A percentile compares a stretch with the other conserved stretches of the same genome.
These are phyloP conservation scores for Kernera saxatilis DNA, from an alignment of 345 rosid species.

Conservation along the genomic window DNA sequence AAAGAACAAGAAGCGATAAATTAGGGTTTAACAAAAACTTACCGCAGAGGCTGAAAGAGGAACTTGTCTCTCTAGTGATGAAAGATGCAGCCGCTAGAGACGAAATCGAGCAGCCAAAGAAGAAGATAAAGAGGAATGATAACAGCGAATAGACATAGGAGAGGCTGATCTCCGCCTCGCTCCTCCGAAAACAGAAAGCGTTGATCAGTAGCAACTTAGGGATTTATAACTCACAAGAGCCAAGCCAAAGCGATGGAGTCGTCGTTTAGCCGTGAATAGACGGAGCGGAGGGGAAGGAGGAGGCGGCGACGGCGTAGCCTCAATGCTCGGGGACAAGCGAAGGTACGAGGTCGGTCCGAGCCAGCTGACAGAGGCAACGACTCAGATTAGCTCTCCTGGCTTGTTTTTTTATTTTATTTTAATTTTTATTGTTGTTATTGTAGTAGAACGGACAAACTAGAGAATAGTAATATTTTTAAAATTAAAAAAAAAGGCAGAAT, in stretches of 20 bases:
- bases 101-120: constrained; percentile 5
- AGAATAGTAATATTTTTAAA: background rate
- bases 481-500: background rate
- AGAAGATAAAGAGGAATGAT: background rate
- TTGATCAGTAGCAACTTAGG: constrained; percentile 25
- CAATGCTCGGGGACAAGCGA: constrained; percentile 7
- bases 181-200: constrained; percentile 5
- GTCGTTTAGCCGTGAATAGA: constrained; percentile 9
- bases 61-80: constrained; percentile 2
- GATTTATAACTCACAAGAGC: constrained; percentile 17
- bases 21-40: constrained; percentile 26
- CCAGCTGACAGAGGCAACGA: constrained; percentile 24
- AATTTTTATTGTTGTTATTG: background rate
- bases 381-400: constrained; percentile 26
- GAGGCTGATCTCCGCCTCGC: constrained; percentile 24
- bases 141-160: constrained; percentile 13
- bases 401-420: background rate
- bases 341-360: constrained; percentile 34
- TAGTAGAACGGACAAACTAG: background rate
- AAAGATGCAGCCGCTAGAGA: constrained; percentile 10
- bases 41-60: constrained; percentile 13
- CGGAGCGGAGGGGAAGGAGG: background rate
- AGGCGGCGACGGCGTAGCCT: constrained; percentile 4
- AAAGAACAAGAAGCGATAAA: background rate
- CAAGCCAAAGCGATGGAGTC: constrained; percentile 7